phyloP scores from a whole-genome alignment of 768 basidiomycete genomes.

The Candolleomyces eurysporus region DNA sequence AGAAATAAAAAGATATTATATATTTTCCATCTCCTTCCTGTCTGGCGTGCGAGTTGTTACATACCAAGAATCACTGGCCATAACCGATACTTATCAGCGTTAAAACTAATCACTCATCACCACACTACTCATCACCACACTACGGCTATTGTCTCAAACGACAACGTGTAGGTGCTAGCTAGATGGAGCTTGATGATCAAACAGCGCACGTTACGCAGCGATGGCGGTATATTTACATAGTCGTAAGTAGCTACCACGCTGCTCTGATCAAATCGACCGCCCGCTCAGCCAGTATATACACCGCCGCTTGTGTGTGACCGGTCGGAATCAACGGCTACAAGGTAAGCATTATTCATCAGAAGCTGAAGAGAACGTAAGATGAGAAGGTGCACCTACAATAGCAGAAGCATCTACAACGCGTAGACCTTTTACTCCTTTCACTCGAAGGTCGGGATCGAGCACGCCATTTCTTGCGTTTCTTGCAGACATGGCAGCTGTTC shows the following conservation, averaged over 20 bases:
- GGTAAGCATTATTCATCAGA: background rate
- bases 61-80: too few species aligned
- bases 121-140: too few species aligned
- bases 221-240: too few species aligned
- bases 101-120: too few species aligned
- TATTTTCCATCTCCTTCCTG: too few species aligned
- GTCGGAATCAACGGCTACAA: conserved; percentile 5
- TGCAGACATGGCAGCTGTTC: conserved; percentile 21
- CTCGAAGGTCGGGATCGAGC: conserved; percentile 26
- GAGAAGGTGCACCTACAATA: background rate
- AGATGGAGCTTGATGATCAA: too few species aligned
- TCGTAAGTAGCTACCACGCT: background rate
- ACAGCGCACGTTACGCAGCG: too few species aligned
- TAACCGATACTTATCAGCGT: too few species aligned
- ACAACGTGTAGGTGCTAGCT: too few species aligned
- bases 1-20: too few species aligned
- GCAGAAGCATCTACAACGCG: conserved; percentile 5
- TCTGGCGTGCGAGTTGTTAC: too few species aligned
- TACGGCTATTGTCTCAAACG: too few species aligned
- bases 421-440: conserved; percentile 20
- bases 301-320: conserved; percentile 4
- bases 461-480: conserved; percentile 20
- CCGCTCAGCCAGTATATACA: conserved; percentile 7
- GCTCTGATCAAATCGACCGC: conserved; percentile 5
- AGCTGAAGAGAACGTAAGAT: background rate